Evolutionary conservation across 352 stramenopile genomes (phyloP).

Genomic region (Stramenopiles sp.): DNA sequence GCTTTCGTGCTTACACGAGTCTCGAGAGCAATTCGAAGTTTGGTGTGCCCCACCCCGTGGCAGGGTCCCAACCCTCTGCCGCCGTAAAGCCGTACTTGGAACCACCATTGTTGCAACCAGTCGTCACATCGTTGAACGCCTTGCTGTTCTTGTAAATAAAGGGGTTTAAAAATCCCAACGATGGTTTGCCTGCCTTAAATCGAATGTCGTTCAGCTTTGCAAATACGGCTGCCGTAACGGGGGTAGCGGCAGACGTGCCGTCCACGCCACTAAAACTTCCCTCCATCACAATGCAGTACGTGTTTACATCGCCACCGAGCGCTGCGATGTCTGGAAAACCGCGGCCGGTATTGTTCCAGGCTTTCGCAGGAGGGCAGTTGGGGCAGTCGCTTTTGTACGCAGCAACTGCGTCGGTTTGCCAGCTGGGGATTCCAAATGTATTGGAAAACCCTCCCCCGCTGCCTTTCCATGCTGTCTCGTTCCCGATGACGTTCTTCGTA

Average conservation of each 20-base stretch:
- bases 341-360: constrained; percentile 40
- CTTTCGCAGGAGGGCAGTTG: neutral
- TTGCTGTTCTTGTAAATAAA: constrained; percentile 44
- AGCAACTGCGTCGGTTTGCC: constrained; percentile 38
- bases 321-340: constrained; percentile 63
- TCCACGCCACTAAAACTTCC: constrained; percentile 17
- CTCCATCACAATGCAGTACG: constrained; percentile 44
- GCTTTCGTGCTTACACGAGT: too few species aligned
- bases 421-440: constrained; percentile 42
- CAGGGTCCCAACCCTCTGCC: constrained; percentile 53
- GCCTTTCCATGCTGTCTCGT: constrained; percentile 39
- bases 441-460: constrained; percentile 58
- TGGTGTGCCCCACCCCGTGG: constrained; percentile 50
- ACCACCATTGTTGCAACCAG: constrained; percentile 40
- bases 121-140: constrained; percentile 56
- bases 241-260: constrained; percentile 56
- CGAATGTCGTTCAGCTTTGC: constrained; percentile 57
- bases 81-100: constrained; percentile 42
- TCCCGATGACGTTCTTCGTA: neutral
- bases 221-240: constrained; percentile 53
- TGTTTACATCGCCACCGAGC: constrained; percentile 30
- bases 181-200: constrained; percentile 33
- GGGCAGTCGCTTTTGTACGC: constrained; percentile 33
- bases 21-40: too few species aligned
- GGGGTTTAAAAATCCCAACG: constrained; percentile 59